A percentile compares a stretch with the other conserved stretches of the same genome.
Evolutionary conservation across 768 basidiomycete species (phyloP).

Genomic region (Clitopilus hobsonii): DNA sequence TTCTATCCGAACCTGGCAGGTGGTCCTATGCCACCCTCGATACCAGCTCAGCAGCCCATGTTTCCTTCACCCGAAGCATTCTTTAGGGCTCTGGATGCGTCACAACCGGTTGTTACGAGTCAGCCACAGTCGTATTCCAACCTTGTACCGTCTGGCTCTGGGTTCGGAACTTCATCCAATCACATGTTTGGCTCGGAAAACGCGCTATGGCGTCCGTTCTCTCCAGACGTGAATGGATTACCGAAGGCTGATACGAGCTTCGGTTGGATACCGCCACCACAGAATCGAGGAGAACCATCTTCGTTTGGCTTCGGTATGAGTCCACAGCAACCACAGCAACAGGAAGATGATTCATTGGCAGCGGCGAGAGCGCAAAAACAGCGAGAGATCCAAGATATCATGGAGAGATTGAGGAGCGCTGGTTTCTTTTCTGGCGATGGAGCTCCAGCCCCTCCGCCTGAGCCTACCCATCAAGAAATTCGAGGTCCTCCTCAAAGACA

Average conservation of each 20-base stretch:
- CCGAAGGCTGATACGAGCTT: conserved; percentile 14
- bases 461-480: background rate
- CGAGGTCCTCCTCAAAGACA: background rate
- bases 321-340: too few relatives aligned
- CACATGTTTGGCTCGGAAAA: background rate
- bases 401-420: too few relatives aligned
- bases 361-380: too few relatives aligned
- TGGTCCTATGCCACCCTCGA: background rate
- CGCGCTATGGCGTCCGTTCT: background rate
- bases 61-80: background rate
- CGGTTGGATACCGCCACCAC: conserved; percentile 12
- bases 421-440: too few relatives aligned
- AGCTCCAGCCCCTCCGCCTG: too few relatives aligned
- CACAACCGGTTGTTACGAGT: background rate
- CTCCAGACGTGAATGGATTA: conserved; percentile 9
- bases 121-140: background rate
- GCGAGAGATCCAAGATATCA: too few relatives aligned
- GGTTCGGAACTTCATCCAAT: too few relatives aligned
- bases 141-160: too few relatives aligned
- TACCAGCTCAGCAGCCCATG: background rate
- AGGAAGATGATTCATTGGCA: too few relatives aligned
- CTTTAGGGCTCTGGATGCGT: background rate
- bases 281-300: background rate
- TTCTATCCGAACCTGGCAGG: background rate
- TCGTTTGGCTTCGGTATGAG: too few relatives aligned